A percentile compares a stretch with the other conserved stretches of the same genome.
phyloP scores from a whole-genome alignment of 2,329 filamentous ascomycete species.

The Dactylellina haptotyla region DNA sequence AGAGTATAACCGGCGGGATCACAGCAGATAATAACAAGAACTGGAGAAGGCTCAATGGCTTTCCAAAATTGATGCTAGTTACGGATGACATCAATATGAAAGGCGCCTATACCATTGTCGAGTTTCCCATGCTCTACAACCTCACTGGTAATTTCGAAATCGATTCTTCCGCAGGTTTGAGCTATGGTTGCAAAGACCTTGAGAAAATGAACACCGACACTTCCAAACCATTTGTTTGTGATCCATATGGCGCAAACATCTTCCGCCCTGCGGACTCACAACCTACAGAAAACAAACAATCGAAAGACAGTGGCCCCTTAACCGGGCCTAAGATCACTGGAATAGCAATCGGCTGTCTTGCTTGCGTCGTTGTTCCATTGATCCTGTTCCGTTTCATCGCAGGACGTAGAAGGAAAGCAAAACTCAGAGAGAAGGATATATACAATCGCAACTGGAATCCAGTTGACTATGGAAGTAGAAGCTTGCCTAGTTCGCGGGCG shows the following conservation, averaged over 20 bases:
- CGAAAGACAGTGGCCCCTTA: background rate
- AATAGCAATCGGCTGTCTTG: conserved; percentile 50
- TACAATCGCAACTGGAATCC: conserved; percentile 36
- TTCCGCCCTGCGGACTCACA: conserved; percentile 34
- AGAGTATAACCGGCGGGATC: conserved; percentile 39
- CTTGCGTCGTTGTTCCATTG: conserved; percentile 38
- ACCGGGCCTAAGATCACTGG: conserved; percentile 50
- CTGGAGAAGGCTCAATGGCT: conserved; percentile 44
- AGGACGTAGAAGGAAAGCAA: conserved; percentile 36
- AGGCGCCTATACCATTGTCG: conserved; percentile 28
- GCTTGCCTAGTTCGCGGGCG: conserved; percentile 44
- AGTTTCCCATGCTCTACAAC: conserved; percentile 47
- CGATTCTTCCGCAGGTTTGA: conserved; percentile 22
- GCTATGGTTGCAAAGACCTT: conserved; percentile 31
- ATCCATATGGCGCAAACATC: conserved; percentile 42
- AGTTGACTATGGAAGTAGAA: conserved; percentile 43
- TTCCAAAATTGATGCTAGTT: conserved; percentile 32
- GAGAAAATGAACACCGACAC: conserved; percentile 41
- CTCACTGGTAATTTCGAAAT: conserved; percentile 46
- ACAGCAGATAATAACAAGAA: conserved; percentile 35
- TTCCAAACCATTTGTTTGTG: conserved; percentile 49
- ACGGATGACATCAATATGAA: conserved; percentile 47
- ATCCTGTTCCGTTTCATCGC: conserved; percentile 45
- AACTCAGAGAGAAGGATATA: conserved; percentile 38
- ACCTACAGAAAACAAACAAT: background rate